phyloP scores from a whole-genome alignment of 1,284 basidiomycete genomes.

The Paramarasmius palmivorus region DNA sequence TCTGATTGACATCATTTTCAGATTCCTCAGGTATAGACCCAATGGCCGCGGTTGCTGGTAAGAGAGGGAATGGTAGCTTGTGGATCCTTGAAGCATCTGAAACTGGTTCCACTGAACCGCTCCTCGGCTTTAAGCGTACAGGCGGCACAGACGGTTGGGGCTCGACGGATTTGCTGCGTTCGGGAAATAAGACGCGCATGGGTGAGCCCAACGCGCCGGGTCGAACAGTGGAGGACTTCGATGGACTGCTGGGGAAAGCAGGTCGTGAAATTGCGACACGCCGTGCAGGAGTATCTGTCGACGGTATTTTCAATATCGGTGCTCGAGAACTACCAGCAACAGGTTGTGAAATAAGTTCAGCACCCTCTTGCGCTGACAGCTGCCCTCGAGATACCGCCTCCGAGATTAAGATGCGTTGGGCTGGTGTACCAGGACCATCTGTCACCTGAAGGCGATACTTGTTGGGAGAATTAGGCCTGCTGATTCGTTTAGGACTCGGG shows the following conservation, averaged over 20 bases:
- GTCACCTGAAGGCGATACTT: slow-evolving; percentile 32
- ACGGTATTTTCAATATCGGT: slow-evolving; percentile 29
- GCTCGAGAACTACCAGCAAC: slow-evolving; percentile 6
- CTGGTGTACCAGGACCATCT: slow-evolving; percentile 51
- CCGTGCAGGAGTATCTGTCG: slow-evolving; percentile 56
- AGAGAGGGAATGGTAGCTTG: slow-evolving; percentile 48
- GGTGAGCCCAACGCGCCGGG: slow-evolving; percentile 21
- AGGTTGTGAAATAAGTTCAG: slow-evolving; percentile 21
- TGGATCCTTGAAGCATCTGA: slow-evolving; percentile 2
- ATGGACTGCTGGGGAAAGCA: slow-evolving; percentile 23
- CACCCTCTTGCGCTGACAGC: slow-evolving; percentile 47
- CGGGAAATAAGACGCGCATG: slow-evolving; percentile 5
- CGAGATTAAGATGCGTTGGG: slow-evolving; percentile 57
- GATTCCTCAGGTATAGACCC: slow-evolving; percentile 31
- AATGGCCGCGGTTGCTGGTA: slow-evolving; percentile 25
- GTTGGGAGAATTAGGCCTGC: slow-evolving; percentile 27
- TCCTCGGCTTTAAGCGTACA: slow-evolving; percentile 25
- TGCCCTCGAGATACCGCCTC: slow-evolving; percentile 49
- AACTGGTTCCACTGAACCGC: slow-evolving; percentile 28
- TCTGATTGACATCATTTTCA: slow-evolving; percentile 13
- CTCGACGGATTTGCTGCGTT: slow-evolving; percentile 36
- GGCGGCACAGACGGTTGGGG: slow-evolving; percentile 24
- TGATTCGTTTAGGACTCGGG: slow-evolving; percentile 22
- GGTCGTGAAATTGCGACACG: slow-evolving; percentile 44
- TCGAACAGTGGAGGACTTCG: slow-evolving; percentile 18